Conservation (phyloP, 306 rosid genomes). For the Hylodesmum podocarpum region DNA sequence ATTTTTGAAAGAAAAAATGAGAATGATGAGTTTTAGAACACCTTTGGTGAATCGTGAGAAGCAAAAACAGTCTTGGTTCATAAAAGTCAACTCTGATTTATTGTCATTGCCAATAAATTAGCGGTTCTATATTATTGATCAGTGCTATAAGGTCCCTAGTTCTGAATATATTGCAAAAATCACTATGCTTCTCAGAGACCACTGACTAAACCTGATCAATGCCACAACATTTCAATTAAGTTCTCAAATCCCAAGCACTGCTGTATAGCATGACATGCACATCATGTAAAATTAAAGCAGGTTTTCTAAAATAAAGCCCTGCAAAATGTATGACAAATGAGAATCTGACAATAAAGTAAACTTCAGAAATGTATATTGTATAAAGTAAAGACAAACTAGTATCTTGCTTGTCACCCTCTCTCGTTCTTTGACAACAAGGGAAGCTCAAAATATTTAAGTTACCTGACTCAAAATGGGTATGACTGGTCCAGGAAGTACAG, state of each 20-base stretch:
- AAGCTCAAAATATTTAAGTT: constrained; percentile 31
- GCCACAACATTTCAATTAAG: constrained; percentile 16
- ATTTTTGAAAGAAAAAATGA: background rate
- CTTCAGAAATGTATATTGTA: background rate
- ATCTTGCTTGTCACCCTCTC: constrained; percentile 15
- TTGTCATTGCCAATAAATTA: background rate
- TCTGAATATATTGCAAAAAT: constrained; percentile 7
- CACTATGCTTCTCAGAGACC: background rate
- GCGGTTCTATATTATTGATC: background rate
- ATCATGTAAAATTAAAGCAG: constrained; percentile 20
- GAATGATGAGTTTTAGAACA: background rate
- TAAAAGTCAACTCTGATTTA: background rate
- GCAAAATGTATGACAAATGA: constrained; percentile 19
- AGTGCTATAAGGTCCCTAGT: background rate
- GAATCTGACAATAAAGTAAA: constrained; percentile 20
- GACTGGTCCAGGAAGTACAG: constrained; percentile 95
- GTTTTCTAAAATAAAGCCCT: constrained; percentile 14
- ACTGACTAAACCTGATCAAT: background rate
- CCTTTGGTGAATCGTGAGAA: background rate
- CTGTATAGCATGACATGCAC: background rate
- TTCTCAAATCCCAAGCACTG: constrained; percentile 9
- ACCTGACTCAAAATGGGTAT: constrained; percentile 95
- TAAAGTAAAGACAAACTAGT: constrained; percentile 22
- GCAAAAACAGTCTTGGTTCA: background rate
- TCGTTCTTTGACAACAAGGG: constrained; percentile 18